phyloP scores from a whole-genome alignment of 1,284 basidiomycete species.

The Ustilago nuda region DNA sequence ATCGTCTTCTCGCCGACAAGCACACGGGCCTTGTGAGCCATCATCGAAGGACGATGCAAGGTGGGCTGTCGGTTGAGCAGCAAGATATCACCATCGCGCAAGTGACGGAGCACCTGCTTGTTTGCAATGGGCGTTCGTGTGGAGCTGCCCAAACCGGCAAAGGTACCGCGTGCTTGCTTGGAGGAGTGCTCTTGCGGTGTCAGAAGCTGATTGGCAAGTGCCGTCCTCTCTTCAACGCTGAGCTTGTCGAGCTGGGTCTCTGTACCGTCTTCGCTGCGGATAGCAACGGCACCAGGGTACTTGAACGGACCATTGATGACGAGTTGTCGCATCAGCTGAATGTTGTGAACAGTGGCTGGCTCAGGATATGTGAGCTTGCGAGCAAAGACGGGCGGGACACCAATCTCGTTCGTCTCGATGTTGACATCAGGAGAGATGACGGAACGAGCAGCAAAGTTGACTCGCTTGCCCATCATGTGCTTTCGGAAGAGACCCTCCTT shows the following conservation, averaged over 20 bases:
- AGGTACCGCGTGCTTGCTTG: constrained; percentile 63
- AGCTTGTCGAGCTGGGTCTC: constrained; percentile 76
- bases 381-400: constrained; percentile 96
- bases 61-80: constrained; percentile 99
- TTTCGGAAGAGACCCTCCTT: constrained; percentile 99
- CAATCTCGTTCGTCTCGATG: constrained; percentile 99
- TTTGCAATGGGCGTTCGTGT: constrained; percentile 75
- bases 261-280: constrained; percentile 89
- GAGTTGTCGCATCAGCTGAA: constrained; percentile 86
- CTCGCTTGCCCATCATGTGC: constrained; percentile 99
- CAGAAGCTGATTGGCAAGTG: constrained; percentile 95
- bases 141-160: constrained; percentile 63
- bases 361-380: constrained; percentile 97
- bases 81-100: constrained; percentile 93
- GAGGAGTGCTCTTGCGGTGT: constrained; percentile 83
- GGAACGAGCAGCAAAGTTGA: constrained; percentile 98
- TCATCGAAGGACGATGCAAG: constrained; percentile 99
- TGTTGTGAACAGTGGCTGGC: constrained; percentile 91
- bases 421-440: constrained; percentile 99
- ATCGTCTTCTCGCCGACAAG: constrained; percentile 97
- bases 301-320: constrained; percentile 91
- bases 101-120: constrained; percentile 97
- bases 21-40: constrained; percentile 94
- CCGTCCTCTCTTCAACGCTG: constrained; percentile 85
- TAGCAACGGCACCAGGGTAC: constrained; percentile 93